Base-by-base conservation (phyloP, 164 flowering plant genomes). In the Annona cherimola region DNA sequence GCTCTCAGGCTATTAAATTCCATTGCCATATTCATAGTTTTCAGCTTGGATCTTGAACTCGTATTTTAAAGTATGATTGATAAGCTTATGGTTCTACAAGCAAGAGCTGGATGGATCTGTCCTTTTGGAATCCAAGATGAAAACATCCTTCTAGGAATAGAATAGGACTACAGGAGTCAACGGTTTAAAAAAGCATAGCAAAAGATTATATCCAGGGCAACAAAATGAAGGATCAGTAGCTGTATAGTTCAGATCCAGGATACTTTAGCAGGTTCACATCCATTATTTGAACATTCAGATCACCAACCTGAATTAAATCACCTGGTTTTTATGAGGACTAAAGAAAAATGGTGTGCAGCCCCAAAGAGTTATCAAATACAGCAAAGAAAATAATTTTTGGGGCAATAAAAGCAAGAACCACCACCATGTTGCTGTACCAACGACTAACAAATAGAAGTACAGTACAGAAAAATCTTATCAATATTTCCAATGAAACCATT, bases 351-450 rank as follows among this genome's bases (percentile, higher is more conserved):
- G 20, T 60, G 42, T 57, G 1, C 59, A 9, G 59, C 62, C 41
- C 19, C 19, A 50, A 40, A 66, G 2, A 18, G 5, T 35, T 46
- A 69, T 7, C 44, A 18, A 8, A 62, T 5, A 8, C 63, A 40
- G 39, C 42, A 41, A 35, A 20, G 18, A 71, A 42, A 40, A 43
- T 57, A 63, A 39, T 57, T 35, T 35, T 45, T 39, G 1, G 40
- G 45, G 66, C 77, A 75, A 70, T 70, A 75, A 75, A 42, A 65
- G 69, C 70, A 70, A 45, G 70, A 70, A 66, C 67, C 43, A 60
- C 73, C 69, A 72, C 14, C 40, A n/a, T 19, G 59, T 12, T 18
- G 59, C 60, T 57, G 70, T 63, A 18, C 72, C 72, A 42, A 14
- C 72, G 46, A 69, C 54, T 69, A 14, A 62, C 70, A 45, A 68